These are phyloP conservation scores for Neurospora sp. DNA, from an alignment of 2,329 filamentous ascomycete species.

Conservation along the genomic window DNA sequence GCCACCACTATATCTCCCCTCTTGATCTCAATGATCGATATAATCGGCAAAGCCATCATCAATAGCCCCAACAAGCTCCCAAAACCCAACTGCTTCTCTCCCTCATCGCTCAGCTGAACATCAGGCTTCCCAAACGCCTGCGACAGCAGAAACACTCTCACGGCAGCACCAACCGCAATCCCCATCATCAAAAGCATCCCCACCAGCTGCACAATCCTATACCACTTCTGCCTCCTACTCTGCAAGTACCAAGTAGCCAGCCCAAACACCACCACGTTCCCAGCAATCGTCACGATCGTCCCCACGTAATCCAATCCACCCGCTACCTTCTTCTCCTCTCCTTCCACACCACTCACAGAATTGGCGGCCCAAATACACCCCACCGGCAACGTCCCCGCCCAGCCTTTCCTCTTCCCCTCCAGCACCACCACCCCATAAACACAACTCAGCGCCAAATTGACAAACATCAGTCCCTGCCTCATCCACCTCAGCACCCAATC, in stretches of 20 bases:
- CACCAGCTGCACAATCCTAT: conserved; percentile 41
- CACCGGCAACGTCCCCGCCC: conserved; percentile 44
- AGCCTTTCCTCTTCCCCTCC: conserved; percentile 39
- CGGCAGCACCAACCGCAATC: conserved; percentile 48
- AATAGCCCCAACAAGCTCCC: conserved; percentile 51
- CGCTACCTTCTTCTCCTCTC: conserved; percentile 10
- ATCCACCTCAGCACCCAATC: conserved; percentile 60
- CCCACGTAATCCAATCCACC: conserved; percentile 42
- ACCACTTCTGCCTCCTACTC: conserved; percentile 40
- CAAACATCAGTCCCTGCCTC: conserved; percentile 54
- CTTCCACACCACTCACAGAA: neutral
- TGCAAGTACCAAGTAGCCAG: conserved; percentile 57
- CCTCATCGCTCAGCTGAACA: conserved; percentile 37
- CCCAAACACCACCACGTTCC: conserved; percentile 47
- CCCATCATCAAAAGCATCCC: conserved; percentile 45
- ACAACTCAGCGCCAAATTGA: conserved; percentile 50
- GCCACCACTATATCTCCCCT: conserved; percentile 18
- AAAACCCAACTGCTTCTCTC: conserved; percentile 52
- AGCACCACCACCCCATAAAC: conserved; percentile 47
- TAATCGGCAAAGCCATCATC: conserved; percentile 47
- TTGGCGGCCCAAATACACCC: conserved; percentile 47
- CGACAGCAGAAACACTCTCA: conserved; percentile 45
- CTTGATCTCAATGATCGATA: conserved; percentile 48
- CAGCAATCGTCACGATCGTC: conserved; percentile 51
- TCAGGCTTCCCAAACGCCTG: conserved; percentile 50